Evolutionary conservation across 1,284 basidiomycete genomes (phyloP).

Genomic region (Rhodotorula glutinis): DNA sequence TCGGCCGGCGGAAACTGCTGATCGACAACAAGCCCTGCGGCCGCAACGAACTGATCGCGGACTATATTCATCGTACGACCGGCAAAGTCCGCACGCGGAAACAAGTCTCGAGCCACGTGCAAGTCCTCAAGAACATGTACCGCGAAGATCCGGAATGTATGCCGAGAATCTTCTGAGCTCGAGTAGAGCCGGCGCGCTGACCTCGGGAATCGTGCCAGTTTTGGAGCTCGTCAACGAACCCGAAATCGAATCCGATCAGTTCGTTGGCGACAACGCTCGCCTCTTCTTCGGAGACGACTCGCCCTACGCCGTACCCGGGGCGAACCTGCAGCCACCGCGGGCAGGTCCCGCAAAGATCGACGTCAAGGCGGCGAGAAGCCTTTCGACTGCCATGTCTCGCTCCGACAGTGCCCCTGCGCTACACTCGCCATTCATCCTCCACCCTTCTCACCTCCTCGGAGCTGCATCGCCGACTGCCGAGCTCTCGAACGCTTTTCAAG

Average conservation of each 20-base stretch:
- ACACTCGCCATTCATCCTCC: slow-evolving; percentile 18
- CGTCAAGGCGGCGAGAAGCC: slow-evolving; percentile 7
- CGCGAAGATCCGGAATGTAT: slow-evolving; percentile 47
- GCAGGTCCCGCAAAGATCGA: slow-evolving; percentile 8
- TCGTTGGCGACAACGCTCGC: slow-evolving; percentile 29
- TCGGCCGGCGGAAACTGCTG: slow-evolving; percentile 53
- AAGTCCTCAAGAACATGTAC: slow-evolving; percentile 49
- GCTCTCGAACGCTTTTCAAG: slow-evolving; percentile 30
- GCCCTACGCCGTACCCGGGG: background rate
- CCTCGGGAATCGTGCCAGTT: slow-evolving; percentile 19
- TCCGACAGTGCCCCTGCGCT: background rate
- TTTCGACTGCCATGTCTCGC: background rate
- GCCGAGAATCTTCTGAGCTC: background rate
- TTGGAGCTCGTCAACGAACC: slow-evolving; percentile 40
- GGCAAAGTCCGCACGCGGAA: slow-evolving; percentile 48
- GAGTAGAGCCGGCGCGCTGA: background rate
- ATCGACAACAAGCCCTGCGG: slow-evolving; percentile 54
- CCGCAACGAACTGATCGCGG: slow-evolving; percentile 56
- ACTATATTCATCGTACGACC: slow-evolving; percentile 53
- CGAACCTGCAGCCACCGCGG: background rate
- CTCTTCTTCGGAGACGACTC: slow-evolving; percentile 36
- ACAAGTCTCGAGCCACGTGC: slow-evolving; percentile 50
- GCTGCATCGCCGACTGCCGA: slow-evolving; percentile 29
- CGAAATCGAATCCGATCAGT: slow-evolving; percentile 35
- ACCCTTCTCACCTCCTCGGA: background rate